Evolutionary conservation across 257 asterid genomes (phyloP), one percentile per base, ranked within the genome.

Genomic region (Catharanthus roseus): DNA sequence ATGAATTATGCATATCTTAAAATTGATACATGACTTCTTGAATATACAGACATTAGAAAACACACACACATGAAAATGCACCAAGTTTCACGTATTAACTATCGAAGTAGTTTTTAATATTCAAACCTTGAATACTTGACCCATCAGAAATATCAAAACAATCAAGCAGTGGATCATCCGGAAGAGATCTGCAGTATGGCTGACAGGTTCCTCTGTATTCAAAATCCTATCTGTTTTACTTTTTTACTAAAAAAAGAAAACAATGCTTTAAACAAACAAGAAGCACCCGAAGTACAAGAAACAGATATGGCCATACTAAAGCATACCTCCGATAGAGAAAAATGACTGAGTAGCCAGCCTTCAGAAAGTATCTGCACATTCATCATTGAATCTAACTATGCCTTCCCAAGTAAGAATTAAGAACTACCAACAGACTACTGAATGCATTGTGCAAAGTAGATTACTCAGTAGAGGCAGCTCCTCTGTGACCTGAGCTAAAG

Each of bases 381-480:
- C 78, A 77, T 55, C 31, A 11, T 41, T 24, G 23, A 60, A 50
- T 16, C 10, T 70, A 41, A 62, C 39, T 2, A 58, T 10, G 79
- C 41, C 57, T 70, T 23, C 19, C 21, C 53, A 73, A 39, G 65
- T 24, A 42, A 0, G 6, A 65, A 44, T 31, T 13, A 28, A 28
- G 3, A 51, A 64, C 19, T 11, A 54, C 9, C 50, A 45, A 5
- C 33, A 47, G 33, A 54, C 12, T 16, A 53, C n/a, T 65, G 77
- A 45, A 39, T 31, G 68, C 66, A 51, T 28, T 33, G 26, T 26
- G 67, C n/a, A 45, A 65, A 61, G 79, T 42, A 45, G 66, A 72
- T 81, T 88, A 93, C 99, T 93, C 97, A 0, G 97, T 90, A 61
- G 99, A 91, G 71, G 99, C 90, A 75, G 99, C 95, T 85, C 96